A percentile compares a stretch with the other conserved stretches of the same genome.
These are phyloP conservation scores for Thraustochytrium striatum DNA, from an alignment of 352 stramenopile species.

Conservation along the genomic window DNA sequence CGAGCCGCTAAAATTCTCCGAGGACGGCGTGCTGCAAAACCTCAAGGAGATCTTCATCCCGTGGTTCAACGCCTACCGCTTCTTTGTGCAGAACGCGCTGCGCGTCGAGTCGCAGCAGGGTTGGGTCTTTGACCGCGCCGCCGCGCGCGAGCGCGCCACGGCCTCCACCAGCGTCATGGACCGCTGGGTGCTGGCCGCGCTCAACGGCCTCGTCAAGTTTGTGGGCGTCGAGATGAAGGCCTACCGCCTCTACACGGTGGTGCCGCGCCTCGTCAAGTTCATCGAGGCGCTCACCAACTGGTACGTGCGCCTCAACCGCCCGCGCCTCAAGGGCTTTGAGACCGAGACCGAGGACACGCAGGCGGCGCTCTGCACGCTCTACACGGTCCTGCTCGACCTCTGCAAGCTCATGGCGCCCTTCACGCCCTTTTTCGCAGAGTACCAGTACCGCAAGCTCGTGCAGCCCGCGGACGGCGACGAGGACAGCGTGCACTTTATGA, in stretches of 20 bases:
- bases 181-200: constrained; percentile 96
- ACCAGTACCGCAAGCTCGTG: constrained; percentile 97
- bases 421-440: constrained; percentile 99
- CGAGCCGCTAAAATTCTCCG: constrained; percentile 94
- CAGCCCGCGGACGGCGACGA: constrained; percentile 14
- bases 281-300: constrained; percentile 98
- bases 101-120: constrained; percentile 73
- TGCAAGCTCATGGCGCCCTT: constrained; percentile 94
- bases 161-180: constrained; percentile 95
- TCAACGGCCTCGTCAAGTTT: constrained; percentile 95
- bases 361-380: constrained; percentile 86
- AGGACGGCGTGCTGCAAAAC: constrained; percentile 89
- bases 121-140: constrained; percentile 79
- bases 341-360: constrained; percentile 73
- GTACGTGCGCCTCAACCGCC: constrained; percentile 98
- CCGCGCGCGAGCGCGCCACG: constrained; percentile 66
- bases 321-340: constrained; percentile 90
- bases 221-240: constrained; percentile 94
- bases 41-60: constrained; percentile 97
- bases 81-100: constrained; percentile 94
- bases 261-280: constrained; percentile 93
- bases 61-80: constrained; percentile 98
- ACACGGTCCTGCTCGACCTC: constrained; percentile 93
- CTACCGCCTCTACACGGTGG: constrained; percentile 98
- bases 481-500: constrained; percentile 83